Evolutionary conservation across 371 early-diverging fungal species (phyloP).

Genomic region (Lichtheimia ornata): DNA sequence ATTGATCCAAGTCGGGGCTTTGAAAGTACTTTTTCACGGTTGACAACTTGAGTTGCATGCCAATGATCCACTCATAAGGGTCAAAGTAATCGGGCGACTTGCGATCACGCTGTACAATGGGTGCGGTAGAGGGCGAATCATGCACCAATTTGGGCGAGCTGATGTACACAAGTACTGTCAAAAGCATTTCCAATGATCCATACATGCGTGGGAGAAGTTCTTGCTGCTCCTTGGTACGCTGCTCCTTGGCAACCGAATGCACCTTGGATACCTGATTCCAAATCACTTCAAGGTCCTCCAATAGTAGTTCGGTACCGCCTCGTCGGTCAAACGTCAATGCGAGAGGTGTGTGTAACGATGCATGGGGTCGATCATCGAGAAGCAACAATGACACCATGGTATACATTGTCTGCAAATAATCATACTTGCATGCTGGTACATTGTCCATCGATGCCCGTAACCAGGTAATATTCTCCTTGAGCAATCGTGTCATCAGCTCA

Average conservation of each 20-base stretch:
- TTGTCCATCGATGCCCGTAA: conserved; percentile 26
- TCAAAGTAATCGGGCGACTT: conserved; percentile 64
- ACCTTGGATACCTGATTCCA: conserved; percentile 56
- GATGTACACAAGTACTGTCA: conserved; percentile 62
- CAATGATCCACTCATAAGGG: conserved; percentile 67
- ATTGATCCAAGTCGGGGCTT: conserved; percentile 39
- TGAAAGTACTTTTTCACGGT: conserved; percentile 49
- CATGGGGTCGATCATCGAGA: conserved; percentile 61
- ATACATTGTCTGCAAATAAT: conserved; percentile 57
- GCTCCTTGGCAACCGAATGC: conserved; percentile 21
- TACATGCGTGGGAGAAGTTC: conserved; percentile 34
- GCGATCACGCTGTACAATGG: conserved; percentile 59
- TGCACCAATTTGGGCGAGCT: conserved; percentile 64
- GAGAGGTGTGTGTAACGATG: conserved; percentile 71
- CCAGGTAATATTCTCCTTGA: conserved; percentile 60
- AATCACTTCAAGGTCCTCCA: conserved; percentile 51
- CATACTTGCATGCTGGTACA: conserved; percentile 49
- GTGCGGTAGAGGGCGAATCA: conserved; percentile 69
- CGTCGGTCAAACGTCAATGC: conserved; percentile 69
- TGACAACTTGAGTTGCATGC: conserved; percentile 55
- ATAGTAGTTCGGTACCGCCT: conserved; percentile 62
- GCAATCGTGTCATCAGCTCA: conserved; percentile 49
- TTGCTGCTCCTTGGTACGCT: conserved; percentile 25
- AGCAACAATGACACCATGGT: conserved; percentile 47
- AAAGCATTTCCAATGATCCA: conserved; percentile 55